These are phyloP conservation scores for Puccinia horiana DNA, from an alignment of 1,284 basidiomycete species.

Conservation along the genomic window DNA sequence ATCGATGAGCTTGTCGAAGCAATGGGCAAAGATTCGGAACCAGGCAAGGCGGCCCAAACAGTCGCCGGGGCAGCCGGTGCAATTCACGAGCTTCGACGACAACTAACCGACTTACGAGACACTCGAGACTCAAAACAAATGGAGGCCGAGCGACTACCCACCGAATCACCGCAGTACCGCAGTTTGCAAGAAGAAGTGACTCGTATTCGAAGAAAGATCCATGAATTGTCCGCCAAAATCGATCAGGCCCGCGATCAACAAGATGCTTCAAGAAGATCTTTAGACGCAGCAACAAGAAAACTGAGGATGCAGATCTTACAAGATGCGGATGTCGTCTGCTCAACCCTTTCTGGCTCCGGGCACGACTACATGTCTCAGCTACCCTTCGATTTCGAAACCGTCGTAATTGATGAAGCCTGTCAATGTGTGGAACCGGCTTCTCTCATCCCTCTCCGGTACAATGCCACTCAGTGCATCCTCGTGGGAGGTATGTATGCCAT, in stretches of 20 bases:
- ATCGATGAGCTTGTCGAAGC: conserved; percentile 79
- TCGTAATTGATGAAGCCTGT: conserved; percentile 97
- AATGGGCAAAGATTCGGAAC: conserved; percentile 64
- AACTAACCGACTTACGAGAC: conserved; percentile 70
- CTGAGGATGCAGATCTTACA: conserved; percentile 74
- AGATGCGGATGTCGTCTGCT: conserved; percentile 90
- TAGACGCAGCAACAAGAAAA: conserved; percentile 75
- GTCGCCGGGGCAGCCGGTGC: conserved; percentile 60
- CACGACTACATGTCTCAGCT: conserved; percentile 77
- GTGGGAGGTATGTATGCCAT: conserved; percentile 72
- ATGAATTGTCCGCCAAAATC: conserved; percentile 69
- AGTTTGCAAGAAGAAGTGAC: conserved; percentile 63
- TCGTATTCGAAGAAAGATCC: conserved; percentile 70
- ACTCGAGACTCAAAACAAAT: conserved; percentile 68
- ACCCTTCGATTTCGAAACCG: conserved; percentile 83
- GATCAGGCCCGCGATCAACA: conserved; percentile 79
- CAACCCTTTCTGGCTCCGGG: conserved; percentile 88
- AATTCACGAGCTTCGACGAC: conserved; percentile 64
- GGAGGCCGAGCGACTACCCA: conserved; percentile 62
- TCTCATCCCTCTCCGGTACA: conserved; percentile 93
- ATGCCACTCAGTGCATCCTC: conserved; percentile 81
- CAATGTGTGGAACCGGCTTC: conserved; percentile 95
- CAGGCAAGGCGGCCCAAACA: conserved; percentile 50
- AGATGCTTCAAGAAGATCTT: conserved; percentile 69
- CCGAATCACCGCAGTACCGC: conserved; percentile 60